Evolutionary conservation across 768 basidiomycete species (phyloP), one percentile per base, ranked within the genome.

Genomic region (Lactarius vividus): DNA sequence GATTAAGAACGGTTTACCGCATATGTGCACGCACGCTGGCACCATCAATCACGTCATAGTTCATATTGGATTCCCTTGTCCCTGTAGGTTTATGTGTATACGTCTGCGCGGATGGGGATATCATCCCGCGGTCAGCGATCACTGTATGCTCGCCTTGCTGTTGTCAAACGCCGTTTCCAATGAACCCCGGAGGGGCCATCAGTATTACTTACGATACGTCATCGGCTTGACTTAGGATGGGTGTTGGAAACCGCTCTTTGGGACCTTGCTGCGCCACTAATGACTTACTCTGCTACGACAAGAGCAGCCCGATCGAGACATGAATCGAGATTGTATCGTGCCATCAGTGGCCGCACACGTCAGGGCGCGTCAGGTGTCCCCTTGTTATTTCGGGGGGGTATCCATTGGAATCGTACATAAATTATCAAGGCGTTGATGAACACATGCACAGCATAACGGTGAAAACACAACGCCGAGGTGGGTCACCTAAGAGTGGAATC

Each of bases 31-130:
- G 26, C 28, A 53, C 29, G 46, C 26, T 28, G 33, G 26, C 40
- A 28, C 15, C 33, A 60, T 52, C 26, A 28, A 35, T 55, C 58
- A 55, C 46, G 46, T 20, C 64, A 54, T 58, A 55, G 58, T 55
- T 65, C 53, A 20, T 65, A 44, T 55, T 44, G n/a, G 10, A 54
- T 54, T 33, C 37, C 28, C 57, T 35, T 35, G 46, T 23, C 46
- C 46, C 49, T 52, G 49, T 52, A 33, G 40, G 11, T 33, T 29
- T 55, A 55, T 55, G 29, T 29, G 54, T 18, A 31, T 8, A 10
- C 20, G 31, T 33, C 16, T 13, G 54, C 6, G 23, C 26, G 26
- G 26, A 52, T 52, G 49, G 49, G 31, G 31, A 55, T 55, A 55
- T 55, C 28, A n/a, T 49, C 37, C 49, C 63, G 57, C 35, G 20